A percentile compares a stretch with the other conserved stretches of the same genome.
These are phyloP conservation scores for Tetragonia tetragonoides DNA, from an alignment of 148 eudicot genomes.

Conservation along the genomic window DNA sequence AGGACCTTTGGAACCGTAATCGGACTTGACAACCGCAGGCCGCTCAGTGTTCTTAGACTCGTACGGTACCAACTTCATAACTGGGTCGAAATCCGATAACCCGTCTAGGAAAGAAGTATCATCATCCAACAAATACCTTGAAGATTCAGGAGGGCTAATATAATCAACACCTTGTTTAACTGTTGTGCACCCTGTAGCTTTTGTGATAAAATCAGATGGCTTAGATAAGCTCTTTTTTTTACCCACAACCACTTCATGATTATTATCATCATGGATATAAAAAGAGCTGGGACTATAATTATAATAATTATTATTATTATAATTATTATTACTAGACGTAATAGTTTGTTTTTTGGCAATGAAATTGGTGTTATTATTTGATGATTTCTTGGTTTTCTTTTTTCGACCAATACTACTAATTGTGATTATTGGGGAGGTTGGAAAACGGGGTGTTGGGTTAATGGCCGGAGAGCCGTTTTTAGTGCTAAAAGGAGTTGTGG, in stretches of 20 bases:
- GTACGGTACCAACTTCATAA: slow-evolving; percentile 23
- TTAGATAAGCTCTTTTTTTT: slow-evolving; percentile 8
- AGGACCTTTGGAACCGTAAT: slow-evolving; percentile 16
- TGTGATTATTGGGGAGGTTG: too few species aligned
- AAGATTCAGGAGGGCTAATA: slow-evolving; percentile 58
- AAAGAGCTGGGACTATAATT: too few species aligned
- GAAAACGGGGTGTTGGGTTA: not conserved
- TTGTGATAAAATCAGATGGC: slow-evolving; percentile 7
- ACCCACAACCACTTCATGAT: too few species aligned
- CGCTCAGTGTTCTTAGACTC: not conserved
- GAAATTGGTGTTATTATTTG: too few species aligned
- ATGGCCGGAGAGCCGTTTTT: not conserved
- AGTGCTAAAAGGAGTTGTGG: slow-evolving; percentile 19
- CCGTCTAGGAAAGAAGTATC: slow-evolving; percentile 34
- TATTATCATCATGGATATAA: too few species aligned
- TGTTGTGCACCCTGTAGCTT: not conserved
- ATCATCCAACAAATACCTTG: slow-evolving; percentile 55
- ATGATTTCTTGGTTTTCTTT: too few species aligned
- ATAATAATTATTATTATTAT: too few species aligned
- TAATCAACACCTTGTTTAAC: slow-evolving; percentile 37
- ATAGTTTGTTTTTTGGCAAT: too few species aligned
- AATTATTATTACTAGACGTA: too few species aligned
- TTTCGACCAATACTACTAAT: too few species aligned
- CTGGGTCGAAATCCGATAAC: slow-evolving; percentile 45
- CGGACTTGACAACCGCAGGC: slow-evolving; percentile 11